phyloP scores from a whole-genome alignment of 371 early-diverging fungal species.

The Zychaea mexicana region DNA sequence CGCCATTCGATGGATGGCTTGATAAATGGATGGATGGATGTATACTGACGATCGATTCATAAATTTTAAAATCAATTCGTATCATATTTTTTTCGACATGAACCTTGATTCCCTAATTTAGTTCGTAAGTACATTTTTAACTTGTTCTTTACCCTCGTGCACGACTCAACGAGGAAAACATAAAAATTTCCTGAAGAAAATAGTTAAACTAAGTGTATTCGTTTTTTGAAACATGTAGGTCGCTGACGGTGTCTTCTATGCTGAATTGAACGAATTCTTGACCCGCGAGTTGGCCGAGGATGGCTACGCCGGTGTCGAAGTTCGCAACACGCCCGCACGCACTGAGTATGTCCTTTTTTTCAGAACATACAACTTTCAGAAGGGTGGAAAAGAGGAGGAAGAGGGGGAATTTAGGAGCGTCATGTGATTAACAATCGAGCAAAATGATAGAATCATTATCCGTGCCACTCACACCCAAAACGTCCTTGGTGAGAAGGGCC shows the following conservation, averaged over 20 bases:
- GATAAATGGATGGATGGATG: slow-evolving; percentile 36
- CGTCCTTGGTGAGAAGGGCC: slow-evolving; percentile 98
- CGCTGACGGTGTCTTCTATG: slow-evolving; percentile 99
- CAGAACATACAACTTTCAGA: background rate
- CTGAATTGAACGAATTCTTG: slow-evolving; percentile 99
- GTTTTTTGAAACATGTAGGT: slow-evolving; percentile 28
- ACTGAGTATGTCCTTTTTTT: slow-evolving; percentile 71
- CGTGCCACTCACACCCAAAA: slow-evolving; percentile 98
- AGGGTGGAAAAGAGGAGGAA: background rate
- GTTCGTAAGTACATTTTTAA: slow-evolving; percentile 62
- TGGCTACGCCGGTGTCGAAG: slow-evolving; percentile 97
- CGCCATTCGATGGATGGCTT: slow-evolving; percentile 26
- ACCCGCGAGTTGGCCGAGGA: slow-evolving; percentile 91
- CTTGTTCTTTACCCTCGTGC: too few relatives aligned
- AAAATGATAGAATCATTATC: slow-evolving; percentile 81
- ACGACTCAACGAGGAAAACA: too few relatives aligned
- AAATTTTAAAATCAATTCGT: too few relatives aligned
- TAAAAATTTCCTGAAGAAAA: too few relatives aligned
- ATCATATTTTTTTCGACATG: background rate
- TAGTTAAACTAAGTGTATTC: background rate
- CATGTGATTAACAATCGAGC: background rate
- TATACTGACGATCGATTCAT: slow-evolving; percentile 6
- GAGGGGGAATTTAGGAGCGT: background rate
- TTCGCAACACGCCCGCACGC: slow-evolving; percentile 97
- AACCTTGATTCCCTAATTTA: slow-evolving; percentile 14